Evolutionary conservation across 305 asterid genomes (phyloP), one percentile per base, ranked within the genome.

Genomic region (Euphrasia arctica): DNA sequence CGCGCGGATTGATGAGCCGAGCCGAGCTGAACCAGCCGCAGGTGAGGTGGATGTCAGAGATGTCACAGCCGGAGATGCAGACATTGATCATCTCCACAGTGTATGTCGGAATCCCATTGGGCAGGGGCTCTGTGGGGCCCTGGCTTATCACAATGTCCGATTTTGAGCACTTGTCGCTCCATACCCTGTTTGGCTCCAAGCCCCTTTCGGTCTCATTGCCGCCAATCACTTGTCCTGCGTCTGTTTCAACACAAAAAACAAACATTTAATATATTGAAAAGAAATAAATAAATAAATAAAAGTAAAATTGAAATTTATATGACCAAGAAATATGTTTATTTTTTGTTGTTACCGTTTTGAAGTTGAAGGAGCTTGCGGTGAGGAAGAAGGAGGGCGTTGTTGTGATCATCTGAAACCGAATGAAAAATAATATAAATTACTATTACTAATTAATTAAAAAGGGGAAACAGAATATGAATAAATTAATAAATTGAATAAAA

Each of bases 21-120:
- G 96, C 95, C 1, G 98, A 85, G 83, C 96, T 90, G 83, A 92
- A 89, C 97, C 97, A 90, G 63, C 96, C 96, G 71, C 98, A 93
- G 52, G 57, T 76, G 58, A 93, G 66, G 69, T 90, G 98, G 66
- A 93, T 82, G 67, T 70, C 73, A 4, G 88, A 78, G 76, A 88
- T 86, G 75, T 74, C 73, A 67, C 89, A 83, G 72, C 95, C 95
- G 52, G 86, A 68, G 65, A 74, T 56, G 48, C 96, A 86, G 5
- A 72, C 83, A 80, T 93, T 93, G 75, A 80, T 75, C 61, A 92
- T 87, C 86, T 87, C 95, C 74, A 90, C 98, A 4, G 91, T 85
- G 79, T 85, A 93, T 0, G 90, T 84, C 4, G 98, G 97, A 2
- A 92, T 92, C 9, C 98, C 98, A 34, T 54, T 89, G 0, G 96